These are phyloP conservation scores for Hypoxylon trugodes DNA, from an alignment of 495 filamentous ascomycete species.

Conservation along the genomic window DNA sequence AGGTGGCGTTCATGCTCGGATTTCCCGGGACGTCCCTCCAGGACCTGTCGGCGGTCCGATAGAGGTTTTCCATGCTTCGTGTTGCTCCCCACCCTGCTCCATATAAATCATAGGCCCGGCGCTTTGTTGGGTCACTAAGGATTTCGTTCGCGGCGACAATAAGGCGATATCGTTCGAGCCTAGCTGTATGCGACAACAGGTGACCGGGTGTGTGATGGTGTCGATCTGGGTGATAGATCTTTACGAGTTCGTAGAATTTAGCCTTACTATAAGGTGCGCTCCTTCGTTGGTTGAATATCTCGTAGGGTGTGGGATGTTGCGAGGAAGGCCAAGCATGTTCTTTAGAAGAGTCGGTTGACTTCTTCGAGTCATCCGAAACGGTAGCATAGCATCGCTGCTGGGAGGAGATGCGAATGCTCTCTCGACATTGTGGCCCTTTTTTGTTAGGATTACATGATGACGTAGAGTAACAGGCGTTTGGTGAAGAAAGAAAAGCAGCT, in stretches of 20 bases:
- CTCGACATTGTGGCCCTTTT: conserved; percentile 15
- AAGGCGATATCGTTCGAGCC: conserved; percentile 86
- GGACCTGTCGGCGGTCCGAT: conserved; percentile 52
- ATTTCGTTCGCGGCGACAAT: conserved; percentile 88
- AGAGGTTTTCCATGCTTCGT: conserved; percentile 48
- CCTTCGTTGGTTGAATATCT: conserved; percentile 75
- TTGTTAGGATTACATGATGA: conserved; percentile 41
- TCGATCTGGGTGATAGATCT: conserved; percentile 93
- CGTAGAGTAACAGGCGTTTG: conserved; percentile 30
- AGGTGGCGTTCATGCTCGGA: conserved; percentile 86
- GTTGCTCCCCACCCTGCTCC: conserved; percentile 79
- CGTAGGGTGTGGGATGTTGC: conserved; percentile 81
- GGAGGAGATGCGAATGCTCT: neutral
- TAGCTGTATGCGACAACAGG: conserved; percentile 61
- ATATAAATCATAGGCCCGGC: conserved; percentile 80
- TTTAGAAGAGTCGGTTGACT: conserved; percentile 41
- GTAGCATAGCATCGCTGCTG: conserved; percentile 46
- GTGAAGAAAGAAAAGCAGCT: conserved; percentile 25
- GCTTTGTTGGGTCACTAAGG: conserved; percentile 81
- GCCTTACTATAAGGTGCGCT: conserved; percentile 78
- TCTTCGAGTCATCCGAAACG: conserved; percentile 38
- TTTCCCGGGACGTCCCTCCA: conserved; percentile 60
- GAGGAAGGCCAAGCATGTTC: conserved; percentile 53
- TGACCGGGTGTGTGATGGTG: conserved; percentile 55
- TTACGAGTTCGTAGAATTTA: conserved; percentile 88